Evolutionary conservation across 176 grass and related monocot genomes (phyloP).

Genomic region (Elaeis guineensis): DNA sequence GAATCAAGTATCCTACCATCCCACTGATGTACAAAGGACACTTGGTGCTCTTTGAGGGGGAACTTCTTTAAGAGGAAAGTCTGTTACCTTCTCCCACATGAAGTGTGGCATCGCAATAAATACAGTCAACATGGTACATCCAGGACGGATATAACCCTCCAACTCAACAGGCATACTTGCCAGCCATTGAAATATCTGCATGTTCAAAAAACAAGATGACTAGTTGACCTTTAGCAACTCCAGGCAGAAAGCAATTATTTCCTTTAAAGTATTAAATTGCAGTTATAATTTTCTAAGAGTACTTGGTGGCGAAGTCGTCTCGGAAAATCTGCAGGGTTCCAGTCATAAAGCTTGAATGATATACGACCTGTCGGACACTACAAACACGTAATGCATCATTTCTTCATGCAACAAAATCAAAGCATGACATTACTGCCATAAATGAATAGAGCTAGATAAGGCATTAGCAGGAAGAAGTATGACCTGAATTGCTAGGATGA

Average conservation of each 20-base stretch:
- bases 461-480: no score
- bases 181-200: conserved; percentile 97
- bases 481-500: no score
- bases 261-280: no score
- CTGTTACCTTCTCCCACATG: conserved; percentile 89
- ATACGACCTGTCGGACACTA: conserved; percentile 96
- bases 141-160: conserved; percentile 97
- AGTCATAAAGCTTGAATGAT: conserved; percentile 98
- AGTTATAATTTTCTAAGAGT: conserved; percentile 16
- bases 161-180: conserved; percentile 96
- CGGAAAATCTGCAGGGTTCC: conserved; percentile 99
- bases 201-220: conserved; percentile 5
- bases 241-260: no score
- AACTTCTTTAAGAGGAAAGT: no score
- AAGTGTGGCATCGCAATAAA: conserved; percentile 87
- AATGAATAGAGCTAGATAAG: no score
- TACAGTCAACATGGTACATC: conserved; percentile 88
- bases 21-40: no score
- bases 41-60: no score
- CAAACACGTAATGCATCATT: conserved; percentile 42
- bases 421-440: no score
- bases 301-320: conserved; percentile 85
- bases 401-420: background rate
- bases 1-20: no score
- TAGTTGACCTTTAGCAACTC: no score